Percentiles rank a stretch among this genome's conserved stretches.
Conservation (phyloP, 768 basidiomycete species). For the Boletus tomentosulus region DNA sequence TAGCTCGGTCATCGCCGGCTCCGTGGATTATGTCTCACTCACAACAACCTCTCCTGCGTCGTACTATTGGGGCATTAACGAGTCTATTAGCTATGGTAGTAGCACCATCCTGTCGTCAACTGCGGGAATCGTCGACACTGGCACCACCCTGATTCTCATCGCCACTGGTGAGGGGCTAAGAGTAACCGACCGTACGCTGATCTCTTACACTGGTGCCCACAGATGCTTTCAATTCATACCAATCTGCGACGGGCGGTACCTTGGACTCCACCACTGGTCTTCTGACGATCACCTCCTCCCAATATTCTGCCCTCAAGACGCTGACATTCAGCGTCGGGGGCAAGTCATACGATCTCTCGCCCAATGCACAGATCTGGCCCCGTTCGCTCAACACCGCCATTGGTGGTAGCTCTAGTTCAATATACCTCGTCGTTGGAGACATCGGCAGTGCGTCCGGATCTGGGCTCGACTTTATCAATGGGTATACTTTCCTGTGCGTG, state of each 20-base stretch:
- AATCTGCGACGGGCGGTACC: neutral
- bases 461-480: neutral
- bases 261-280: neutral
- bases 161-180: neutral
- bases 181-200: neutral
- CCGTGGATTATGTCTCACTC: slow-evolving; percentile 18
- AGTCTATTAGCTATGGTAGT: slow-evolving; percentile 22
- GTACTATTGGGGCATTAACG: slow-evolving; percentile 27
- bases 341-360: neutral
- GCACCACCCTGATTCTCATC: neutral
- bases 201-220: neutral
- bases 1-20: slow-evolving; percentile 12
- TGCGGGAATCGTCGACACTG: neutral
- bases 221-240: neutral
- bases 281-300: neutral
- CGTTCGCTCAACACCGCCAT: neutral
- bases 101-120: slow-evolving; percentile 14
- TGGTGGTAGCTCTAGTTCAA: neutral
- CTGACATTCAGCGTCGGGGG: neutral
- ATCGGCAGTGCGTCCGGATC: neutral
- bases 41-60: slow-evolving; percentile 23
- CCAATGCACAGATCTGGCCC: neutral
- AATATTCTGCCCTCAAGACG: neutral
- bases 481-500: neutral
- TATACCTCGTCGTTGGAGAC: neutral